Evolutionary conservation across 2,329 filamentous ascomycete genomes (phyloP).

Genomic region (Monosporascus sp.): DNA sequence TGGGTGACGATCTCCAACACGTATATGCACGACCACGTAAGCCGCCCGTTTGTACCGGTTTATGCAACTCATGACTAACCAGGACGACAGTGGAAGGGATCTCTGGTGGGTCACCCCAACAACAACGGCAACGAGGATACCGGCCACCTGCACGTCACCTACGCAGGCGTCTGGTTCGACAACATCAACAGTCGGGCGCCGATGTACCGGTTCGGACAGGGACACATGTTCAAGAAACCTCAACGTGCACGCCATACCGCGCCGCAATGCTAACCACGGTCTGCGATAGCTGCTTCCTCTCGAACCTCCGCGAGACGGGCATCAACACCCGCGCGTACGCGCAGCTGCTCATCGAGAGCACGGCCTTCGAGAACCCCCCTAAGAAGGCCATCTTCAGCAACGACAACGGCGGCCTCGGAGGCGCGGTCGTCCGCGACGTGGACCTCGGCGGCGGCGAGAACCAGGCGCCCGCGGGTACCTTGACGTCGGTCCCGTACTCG

Average conservation of each 20-base stretch:
- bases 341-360: conserved; percentile 14
- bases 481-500: conserved; percentile 35
- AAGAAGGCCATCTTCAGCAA: conserved; percentile 30
- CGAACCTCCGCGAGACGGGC: conserved; percentile 4
- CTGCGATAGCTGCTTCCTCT: neutral
- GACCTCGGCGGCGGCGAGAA: conserved; percentile 35
- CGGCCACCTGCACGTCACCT: conserved; percentile 51
- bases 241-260: neutral
- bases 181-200: conserved; percentile 54
- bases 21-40: conserved; percentile 37
- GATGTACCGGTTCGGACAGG: conserved; percentile 53
- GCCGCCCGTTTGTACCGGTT: conserved; percentile 29
- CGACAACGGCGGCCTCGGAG: conserved; percentile 26
- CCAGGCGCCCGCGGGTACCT: conserved; percentile 32
- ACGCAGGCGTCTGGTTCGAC: conserved; percentile 51
- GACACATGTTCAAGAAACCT: conserved; percentile 39
- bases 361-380: conserved; percentile 11
- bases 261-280: neutral
- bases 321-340: conserved; percentile 11
- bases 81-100: conserved; percentile 46
- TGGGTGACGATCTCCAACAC: conserved; percentile 41
- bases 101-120: conserved; percentile 53
- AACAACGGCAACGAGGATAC: conserved; percentile 48
- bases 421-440: conserved; percentile 31
- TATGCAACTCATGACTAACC: neutral